phyloP scores from a whole-genome alignment of 2,329 filamentous ascomycete genomes.

The Aspergillus sp. region DNA sequence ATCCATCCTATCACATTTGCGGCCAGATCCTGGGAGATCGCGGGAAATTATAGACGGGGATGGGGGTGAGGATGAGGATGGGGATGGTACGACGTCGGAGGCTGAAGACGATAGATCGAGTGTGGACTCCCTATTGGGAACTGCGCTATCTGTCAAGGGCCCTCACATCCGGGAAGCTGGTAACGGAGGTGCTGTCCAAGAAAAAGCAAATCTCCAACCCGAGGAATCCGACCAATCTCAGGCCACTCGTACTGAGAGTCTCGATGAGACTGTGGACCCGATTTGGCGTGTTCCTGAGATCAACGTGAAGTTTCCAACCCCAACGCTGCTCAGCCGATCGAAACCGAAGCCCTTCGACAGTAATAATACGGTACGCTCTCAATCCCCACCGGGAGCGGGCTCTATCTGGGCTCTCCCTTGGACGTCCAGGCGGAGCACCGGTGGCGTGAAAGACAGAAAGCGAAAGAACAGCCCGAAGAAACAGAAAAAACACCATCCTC shows the following conservation, averaged over 20 bases:
- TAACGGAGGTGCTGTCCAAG: constrained; percentile 5
- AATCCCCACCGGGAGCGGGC: constrained; percentile 35
- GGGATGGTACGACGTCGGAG: constrained; percentile 13
- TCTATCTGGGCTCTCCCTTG: constrained; percentile 41
- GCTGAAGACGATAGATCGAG: constrained; percentile 23
- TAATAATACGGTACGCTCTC: constrained; percentile 19
- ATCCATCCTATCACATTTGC: constrained; percentile 9
- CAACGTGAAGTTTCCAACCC: constrained; percentile 25
- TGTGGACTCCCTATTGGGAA: constrained; percentile 25
- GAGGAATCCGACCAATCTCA: constrained; percentile 17
- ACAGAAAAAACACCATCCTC: constrained; percentile 28
- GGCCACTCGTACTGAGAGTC: constrained; percentile 4
- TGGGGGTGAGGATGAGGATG: background rate
- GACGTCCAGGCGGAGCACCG: constrained; percentile 24
- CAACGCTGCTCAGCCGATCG: constrained; percentile 20
- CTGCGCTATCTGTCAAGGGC: constrained; percentile 16
- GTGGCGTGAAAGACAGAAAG: constrained; percentile 21
- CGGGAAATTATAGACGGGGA: constrained; percentile 7
- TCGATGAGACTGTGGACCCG: constrained; percentile 22
- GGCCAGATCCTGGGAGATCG: background rate
- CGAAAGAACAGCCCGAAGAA: constrained; percentile 21
- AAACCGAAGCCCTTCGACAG: constrained; percentile 12
- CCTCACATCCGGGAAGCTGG: constrained; percentile 8
- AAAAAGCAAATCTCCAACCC: constrained; percentile 21
- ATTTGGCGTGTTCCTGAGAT: constrained; percentile 35